Base-by-base conservation (phyloP, 2,329 filamentous ascomycete species). In the Aureobasidium sp. region DNA sequence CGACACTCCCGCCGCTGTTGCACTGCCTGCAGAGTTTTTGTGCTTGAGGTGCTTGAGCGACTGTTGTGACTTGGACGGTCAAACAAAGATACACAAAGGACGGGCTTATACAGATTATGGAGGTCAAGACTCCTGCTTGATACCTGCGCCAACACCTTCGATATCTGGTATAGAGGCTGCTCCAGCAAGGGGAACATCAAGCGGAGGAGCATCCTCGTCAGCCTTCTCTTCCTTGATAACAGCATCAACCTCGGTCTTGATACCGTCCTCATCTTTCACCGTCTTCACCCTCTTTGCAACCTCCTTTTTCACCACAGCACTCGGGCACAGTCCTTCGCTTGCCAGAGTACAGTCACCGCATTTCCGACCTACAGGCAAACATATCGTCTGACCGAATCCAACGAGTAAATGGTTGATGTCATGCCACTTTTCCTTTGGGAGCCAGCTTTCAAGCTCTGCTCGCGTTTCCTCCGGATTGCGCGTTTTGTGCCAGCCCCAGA, bases 381-480 rank as follows among this genome's bases (percentile, higher is more conserved):
- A 96, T 19, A 93, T 82, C 1, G 83, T 88, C 76, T 96, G 90
- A 0, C 90, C 90, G 57, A 95, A 76, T 0, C 90, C 90, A 27
- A 96, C 90, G 34, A 96, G 77, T 68, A 95, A 70, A 71, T 85
- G 83, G 69, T 96, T 96, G 67, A 96, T 94, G 70, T 95, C 88
- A 68, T 88, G 86, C 90, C 90, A 96, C 63, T 80, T 83, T 47
- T 95, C 88, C 56, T 70, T 79, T 2, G 90, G 90, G 61, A 96
- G 73, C 90, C 90, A 96, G 14, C 76, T 76, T 72, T 96, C 80
- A 55, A 96, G 74, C 29, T 82, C 80, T 51, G 76, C 71, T 38
- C 90, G 77, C 25, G 90, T 95, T 66, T 88, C 86, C 72, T 96
- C 90, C 0, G 90, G 90, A 11, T 75, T 85, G 62, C 81, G 84